These are phyloP conservation scores for Lipomyces lipofer DNA, from an alignment of 805 yeast species.

Conservation along the genomic window DNA sequence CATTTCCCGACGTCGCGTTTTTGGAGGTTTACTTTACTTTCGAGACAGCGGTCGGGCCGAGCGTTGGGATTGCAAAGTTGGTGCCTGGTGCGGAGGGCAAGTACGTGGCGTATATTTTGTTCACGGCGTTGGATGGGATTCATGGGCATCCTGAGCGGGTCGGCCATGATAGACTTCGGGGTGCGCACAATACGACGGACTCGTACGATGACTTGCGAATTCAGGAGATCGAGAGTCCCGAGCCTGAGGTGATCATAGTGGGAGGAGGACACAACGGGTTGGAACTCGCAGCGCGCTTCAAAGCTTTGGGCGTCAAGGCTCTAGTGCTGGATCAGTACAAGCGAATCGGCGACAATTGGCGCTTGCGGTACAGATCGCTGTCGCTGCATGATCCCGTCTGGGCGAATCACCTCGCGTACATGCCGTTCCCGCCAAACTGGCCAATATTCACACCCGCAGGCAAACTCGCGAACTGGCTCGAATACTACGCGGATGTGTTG, in stretches of 20 bases:
- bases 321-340: constrained; percentile 45
- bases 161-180: constrained; percentile 23
- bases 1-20: constrained; percentile 19
- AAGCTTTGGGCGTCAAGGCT: constrained; percentile 45
- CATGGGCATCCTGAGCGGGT: constrained; percentile 12
- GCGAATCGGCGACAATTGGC: constrained; percentile 51
- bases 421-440: constrained; percentile 46
- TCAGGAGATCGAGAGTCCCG: constrained; percentile 26
- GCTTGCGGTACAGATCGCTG: constrained; percentile 48
- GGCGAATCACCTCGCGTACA: constrained; percentile 47
- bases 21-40: constrained; percentile 25
- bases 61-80: constrained; percentile 20
- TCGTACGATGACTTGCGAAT: constrained; percentile 20
- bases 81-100: constrained; percentile 12
- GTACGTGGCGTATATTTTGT: constrained; percentile 23
- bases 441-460: constrained; percentile 50
- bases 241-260: constrained; percentile 48
- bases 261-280: constrained; percentile 54
- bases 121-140: constrained; percentile 28
- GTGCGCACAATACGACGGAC: constrained; percentile 17
- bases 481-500: constrained; percentile 44
- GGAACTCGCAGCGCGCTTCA: constrained; percentile 47
- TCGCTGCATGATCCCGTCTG: constrained; percentile 51
- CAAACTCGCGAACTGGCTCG: constrained; percentile 49
- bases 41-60: constrained; percentile 20